Evolutionary conservation across 129 eudicot species (phyloP), one percentile per base, ranked within the genome.

Genomic region (Solidago caesia): DNA sequence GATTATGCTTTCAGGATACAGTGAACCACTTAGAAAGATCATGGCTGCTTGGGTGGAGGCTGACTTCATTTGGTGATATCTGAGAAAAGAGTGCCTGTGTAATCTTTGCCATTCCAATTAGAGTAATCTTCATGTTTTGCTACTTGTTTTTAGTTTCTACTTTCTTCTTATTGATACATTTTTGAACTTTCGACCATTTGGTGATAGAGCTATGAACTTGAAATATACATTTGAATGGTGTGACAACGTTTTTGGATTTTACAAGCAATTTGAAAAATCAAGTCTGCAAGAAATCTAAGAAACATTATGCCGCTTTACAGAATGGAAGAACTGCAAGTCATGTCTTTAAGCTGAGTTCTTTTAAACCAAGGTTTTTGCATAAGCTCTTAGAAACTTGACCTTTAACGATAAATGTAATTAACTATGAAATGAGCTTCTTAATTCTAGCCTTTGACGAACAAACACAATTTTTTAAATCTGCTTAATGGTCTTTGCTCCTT

Each of bases 31-130:
- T 10, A 46, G 52, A 51, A 52, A 27, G 64, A 10, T 44, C 6
- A 43, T 41, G 11, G 66, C 42, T 6, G 75, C 59, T 9, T 56
- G 41, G 66, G 42, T 70, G 39, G 39, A 52, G 27, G 60, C 74
- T 21, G 21, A 21, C 27, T 27, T 13, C 59, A 12, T 57, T 46
- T 27, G 46, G 60, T 73, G 45, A 44, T 47, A 46, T 73, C 21
- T 21, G 21, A 21, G 42, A 10, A 75, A 21, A 64, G 53, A 26
- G 46, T 64, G 71, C 44, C 62, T 52, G 21, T 11, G 1, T 12
- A 49, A 47, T 74, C 43, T 74, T 49, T 55, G 52, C 5, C 0
- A 29, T 58, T 43, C 7, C 11, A 27, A 62, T 48, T 47, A 51
- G 39, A 57, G 78, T 44, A 12, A 26, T 4, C 0, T 52, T 5